phyloP scores from a whole-genome alignment of 768 basidiomycete species.

The Phylloporus sp. region DNA sequence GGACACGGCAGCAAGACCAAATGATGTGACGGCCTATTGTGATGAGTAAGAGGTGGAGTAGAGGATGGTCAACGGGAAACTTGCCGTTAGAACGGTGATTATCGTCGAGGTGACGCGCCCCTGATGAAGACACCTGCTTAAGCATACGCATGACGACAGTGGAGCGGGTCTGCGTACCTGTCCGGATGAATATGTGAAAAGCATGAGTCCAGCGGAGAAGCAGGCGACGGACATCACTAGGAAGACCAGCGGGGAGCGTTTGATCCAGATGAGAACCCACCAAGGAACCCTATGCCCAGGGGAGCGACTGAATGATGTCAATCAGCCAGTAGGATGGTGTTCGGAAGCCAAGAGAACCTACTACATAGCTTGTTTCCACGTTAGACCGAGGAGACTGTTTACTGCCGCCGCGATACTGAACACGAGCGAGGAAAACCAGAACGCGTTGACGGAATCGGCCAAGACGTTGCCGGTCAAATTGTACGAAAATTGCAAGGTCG shows the following conservation, averaged over 20 bases:
- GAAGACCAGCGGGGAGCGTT: conserved; percentile 76
- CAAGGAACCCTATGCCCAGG: conserved; percentile 52
- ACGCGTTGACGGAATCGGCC: conserved; percentile 42
- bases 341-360: conserved; percentile 27
- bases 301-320: conserved; percentile 39
- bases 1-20: conserved; percentile 46
- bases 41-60: conserved; percentile 4
- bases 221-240: conserved; percentile 79
- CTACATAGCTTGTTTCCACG: conserved; percentile 58
- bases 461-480: conserved; percentile 30
- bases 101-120: conserved; percentile 57
- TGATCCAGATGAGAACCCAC: conserved; percentile 77
- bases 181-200: conserved; percentile 69
- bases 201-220: conserved; percentile 73
- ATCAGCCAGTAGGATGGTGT: conserved; percentile 9
- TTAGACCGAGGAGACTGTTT: conserved; percentile 47
- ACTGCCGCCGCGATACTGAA: conserved; percentile 53
- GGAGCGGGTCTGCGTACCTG: conserved; percentile 44
- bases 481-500: conserved; percentile 46
- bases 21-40: conserved; percentile 34
- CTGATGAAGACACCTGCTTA: conserved; percentile 33
- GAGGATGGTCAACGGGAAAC: conserved; percentile 4
- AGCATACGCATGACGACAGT: conserved; percentile 19
- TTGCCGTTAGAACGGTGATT: conserved; percentile 66
- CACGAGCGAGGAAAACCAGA: conserved; percentile 53